phyloP scores from a whole-genome alignment of 129 eudicot genomes.

The Cynara cardunculus region DNA sequence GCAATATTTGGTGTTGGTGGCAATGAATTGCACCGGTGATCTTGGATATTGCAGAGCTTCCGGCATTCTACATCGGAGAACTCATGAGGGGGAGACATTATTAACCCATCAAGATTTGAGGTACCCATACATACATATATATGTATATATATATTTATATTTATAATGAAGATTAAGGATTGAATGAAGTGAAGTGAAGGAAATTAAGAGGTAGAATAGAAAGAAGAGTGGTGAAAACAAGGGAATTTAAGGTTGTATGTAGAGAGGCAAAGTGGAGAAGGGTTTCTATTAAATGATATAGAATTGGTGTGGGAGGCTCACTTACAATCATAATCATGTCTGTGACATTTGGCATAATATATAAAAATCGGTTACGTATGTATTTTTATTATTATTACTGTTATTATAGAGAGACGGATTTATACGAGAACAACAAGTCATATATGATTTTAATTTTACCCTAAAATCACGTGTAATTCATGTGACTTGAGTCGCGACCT shows the following conservation, averaged over 20 bases:
- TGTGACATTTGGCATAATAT: constrained; percentile 24
- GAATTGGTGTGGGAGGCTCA: constrained; percentile 13
- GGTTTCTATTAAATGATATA: constrained; percentile 1
- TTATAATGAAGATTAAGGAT: not conserved
- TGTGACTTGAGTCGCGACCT: not conserved
- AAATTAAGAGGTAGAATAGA: constrained; percentile 1
- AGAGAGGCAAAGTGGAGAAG: constrained; percentile 17
- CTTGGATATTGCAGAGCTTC: constrained; percentile 8
- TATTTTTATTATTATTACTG: too few relatives aligned
- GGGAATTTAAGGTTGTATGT: constrained; percentile 34
- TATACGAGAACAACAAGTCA: too few relatives aligned
- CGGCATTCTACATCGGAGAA: not conserved
- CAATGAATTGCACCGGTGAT: constrained; percentile 14
- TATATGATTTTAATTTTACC: too few relatives aligned
- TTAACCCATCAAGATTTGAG: constrained; percentile 16
- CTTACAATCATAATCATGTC: constrained; percentile 20
- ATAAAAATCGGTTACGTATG: not conserved
- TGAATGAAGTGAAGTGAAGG: not conserved
- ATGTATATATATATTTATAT: too few relatives aligned
- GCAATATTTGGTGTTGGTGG: constrained; percentile 9
- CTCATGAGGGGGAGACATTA: constrained; percentile 10
- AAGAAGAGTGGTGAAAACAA: constrained; percentile 24
- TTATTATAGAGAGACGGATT: too few relatives aligned
- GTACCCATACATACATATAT: constrained; percentile 13
- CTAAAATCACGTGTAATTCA: not conserved